These are phyloP conservation scores for Colletotrichum eremochloae DNA, from an alignment of 2,329 filamentous ascomycete genomes.

Conservation along the genomic window DNA sequence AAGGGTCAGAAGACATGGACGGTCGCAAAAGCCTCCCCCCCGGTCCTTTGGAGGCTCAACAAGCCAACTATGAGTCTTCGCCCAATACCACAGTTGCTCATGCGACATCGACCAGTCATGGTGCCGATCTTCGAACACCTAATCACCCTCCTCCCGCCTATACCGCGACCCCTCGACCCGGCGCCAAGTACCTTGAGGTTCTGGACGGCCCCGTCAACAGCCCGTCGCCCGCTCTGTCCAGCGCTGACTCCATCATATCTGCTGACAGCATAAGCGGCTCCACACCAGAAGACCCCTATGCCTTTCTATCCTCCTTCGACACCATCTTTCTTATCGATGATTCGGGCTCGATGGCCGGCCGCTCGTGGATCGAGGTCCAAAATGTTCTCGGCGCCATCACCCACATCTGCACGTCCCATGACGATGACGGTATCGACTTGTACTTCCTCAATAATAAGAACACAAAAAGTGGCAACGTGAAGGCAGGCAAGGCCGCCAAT, in stretches of 20 bases:
- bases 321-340: slow-evolving; percentile 94
- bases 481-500: slow-evolving; percentile 53
- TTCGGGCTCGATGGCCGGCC: slow-evolving; percentile 85
- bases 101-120: neutral
- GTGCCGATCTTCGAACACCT: slow-evolving; percentile 39
- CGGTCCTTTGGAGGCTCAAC: slow-evolving; percentile 26
- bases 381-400: slow-evolving; percentile 79
- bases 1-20: slow-evolving; percentile 29
- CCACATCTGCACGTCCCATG: slow-evolving; percentile 84
- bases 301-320: slow-evolving; percentile 84
- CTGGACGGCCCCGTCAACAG: slow-evolving; percentile 29
- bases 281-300: slow-evolving; percentile 74
- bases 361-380: slow-evolving; percentile 81
- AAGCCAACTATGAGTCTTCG: slow-evolving; percentile 43
- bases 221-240: slow-evolving; percentile 44
- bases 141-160: slow-evolving; percentile 55
- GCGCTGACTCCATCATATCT: slow-evolving; percentile 29
- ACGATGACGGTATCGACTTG: slow-evolving; percentile 88
- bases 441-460: slow-evolving; percentile 85
- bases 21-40: slow-evolving; percentile 42
- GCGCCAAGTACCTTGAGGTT: slow-evolving; percentile 27
- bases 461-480: slow-evolving; percentile 49
- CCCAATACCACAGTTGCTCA: neutral
- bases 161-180: slow-evolving; percentile 34
- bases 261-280: slow-evolving; percentile 49